Percentiles rank a stretch among this genome's conserved stretches.
Evolutionary conservation across 352 stramenopile genomes (phyloP).

Genomic region (Pythium rhizo-oryzae): DNA sequence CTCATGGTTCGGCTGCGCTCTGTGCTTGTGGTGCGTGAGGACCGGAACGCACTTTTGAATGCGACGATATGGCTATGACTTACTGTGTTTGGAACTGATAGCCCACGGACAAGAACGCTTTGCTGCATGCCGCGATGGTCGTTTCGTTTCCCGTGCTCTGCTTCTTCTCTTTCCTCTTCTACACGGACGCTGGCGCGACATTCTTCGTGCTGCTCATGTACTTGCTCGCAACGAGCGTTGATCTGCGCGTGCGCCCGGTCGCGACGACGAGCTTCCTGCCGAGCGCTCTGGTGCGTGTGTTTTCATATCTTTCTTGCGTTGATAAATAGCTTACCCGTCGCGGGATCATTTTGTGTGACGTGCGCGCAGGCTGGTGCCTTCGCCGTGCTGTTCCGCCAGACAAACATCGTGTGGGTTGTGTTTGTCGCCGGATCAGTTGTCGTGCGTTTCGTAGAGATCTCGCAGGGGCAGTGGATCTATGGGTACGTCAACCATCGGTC

Average conservation of each 20-base stretch:
- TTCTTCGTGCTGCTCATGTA: conserved; percentile 91
- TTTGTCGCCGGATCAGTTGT: conserved; percentile 83
- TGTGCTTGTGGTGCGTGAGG: conserved; percentile 34
- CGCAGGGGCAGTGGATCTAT: conserved; percentile 70
- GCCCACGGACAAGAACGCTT: conserved; percentile 45
- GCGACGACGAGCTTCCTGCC: conserved; percentile 46
- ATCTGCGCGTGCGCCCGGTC: conserved; percentile 42
- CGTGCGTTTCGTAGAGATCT: conserved; percentile 69
- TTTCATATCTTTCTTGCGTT: neutral
- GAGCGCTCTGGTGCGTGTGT: conserved; percentile 56
- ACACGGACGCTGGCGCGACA: conserved; percentile 86
- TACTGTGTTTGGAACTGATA: conserved; percentile 3
- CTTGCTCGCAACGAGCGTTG: conserved; percentile 56
- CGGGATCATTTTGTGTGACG: conserved; percentile 9
- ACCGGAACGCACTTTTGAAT: neutral
- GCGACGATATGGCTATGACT: neutral
- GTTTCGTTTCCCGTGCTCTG: conserved; percentile 81
- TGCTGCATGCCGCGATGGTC: conserved; percentile 74
- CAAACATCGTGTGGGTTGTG: conserved; percentile 91
- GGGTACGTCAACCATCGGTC: conserved; percentile 37
- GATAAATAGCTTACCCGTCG: neutral
- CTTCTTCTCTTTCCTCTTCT: conserved; percentile 91
- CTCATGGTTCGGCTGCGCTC: conserved; percentile 55
- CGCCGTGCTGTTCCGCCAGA: conserved; percentile 89
- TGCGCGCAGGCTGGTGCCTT: conserved; percentile 56